Percentiles rank a stretch among this genome's conserved stretches.
These are phyloP conservation scores for Tricholoma furcatifolium DNA, from an alignment of 768 basidiomycete species.

Conservation along the genomic window DNA sequence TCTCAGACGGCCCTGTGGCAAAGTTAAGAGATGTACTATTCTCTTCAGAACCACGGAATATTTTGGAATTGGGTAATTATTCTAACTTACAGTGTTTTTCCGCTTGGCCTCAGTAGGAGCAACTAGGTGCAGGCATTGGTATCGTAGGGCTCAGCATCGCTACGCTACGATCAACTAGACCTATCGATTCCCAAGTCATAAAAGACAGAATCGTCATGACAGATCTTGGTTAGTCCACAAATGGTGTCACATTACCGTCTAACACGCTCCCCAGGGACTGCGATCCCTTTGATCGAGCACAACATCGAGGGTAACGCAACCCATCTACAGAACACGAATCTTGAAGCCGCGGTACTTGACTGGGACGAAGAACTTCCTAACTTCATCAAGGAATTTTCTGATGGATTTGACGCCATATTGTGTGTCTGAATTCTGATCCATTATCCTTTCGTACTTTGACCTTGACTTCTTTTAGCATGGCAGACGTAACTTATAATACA, in stretches of 20 bases:
- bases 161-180: conserved; percentile 44
- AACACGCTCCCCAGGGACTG: conserved; percentile 53
- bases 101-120: not conserved
- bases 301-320: conserved; percentile 55
- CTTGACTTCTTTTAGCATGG: conserved; percentile 56
- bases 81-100: not conserved
- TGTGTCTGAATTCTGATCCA: conserved; percentile 33
- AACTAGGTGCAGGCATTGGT: conserved; percentile 79
- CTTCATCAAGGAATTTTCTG: conserved; percentile 31
- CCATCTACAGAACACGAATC: conserved; percentile 30
- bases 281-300: conserved; percentile 73
- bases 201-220: conserved; percentile 53
- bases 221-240: conserved; percentile 62
- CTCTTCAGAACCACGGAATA: conserved; percentile 31
- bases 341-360: conserved; percentile 52
- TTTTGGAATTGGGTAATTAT: conserved; percentile 71
- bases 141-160: conserved; percentile 71
- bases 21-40: conserved; percentile 38
- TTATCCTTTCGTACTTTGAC: not conserved
- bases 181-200: conserved; percentile 9
- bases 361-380: conserved; percentile 70
- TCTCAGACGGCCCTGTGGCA: conserved; percentile 7
- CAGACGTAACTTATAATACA: conserved; percentile 92
- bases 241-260: not conserved
- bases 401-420: conserved; percentile 65